These are phyloP conservation scores for Ilyonectria robusta DNA, from an alignment of 2,329 filamentous ascomycete species.

Conservation along the genomic window DNA sequence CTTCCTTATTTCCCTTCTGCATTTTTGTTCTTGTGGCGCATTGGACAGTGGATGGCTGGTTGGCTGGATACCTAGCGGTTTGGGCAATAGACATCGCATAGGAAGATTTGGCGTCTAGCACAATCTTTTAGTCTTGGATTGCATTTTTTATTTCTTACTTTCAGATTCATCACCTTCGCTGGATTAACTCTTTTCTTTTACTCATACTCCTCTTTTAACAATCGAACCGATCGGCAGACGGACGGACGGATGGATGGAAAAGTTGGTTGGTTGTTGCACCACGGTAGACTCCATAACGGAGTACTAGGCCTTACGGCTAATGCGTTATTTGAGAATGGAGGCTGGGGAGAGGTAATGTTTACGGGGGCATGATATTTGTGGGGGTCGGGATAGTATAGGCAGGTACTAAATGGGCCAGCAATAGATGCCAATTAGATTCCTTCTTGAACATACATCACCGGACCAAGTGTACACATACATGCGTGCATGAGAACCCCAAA, in stretches of 20 bases:
- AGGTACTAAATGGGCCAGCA: not conserved
- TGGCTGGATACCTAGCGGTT: constrained; percentile 11
- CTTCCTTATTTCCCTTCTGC: not conserved
- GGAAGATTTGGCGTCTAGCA: not conserved
- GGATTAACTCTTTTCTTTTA: not conserved
- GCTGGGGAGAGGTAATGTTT: not conserved
- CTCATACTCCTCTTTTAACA: not conserved
- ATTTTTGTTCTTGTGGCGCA: constrained; percentile 4
- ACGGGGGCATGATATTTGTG: not conserved
- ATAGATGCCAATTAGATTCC: not conserved
- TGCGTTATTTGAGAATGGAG: not conserved
- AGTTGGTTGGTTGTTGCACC: not conserved
- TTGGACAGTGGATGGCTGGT: not conserved
- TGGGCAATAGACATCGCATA: not conserved
- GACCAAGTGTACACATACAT: too few species aligned
- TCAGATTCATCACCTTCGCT: constrained; percentile 8
- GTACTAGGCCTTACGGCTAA: not conserved
- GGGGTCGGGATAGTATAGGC: not conserved
- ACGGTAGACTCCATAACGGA: not conserved
- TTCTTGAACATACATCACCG: not conserved
- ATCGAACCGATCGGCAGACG: not conserved
- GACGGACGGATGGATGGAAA: not conserved
- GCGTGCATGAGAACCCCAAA: not conserved
- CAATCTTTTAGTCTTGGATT: not conserved
- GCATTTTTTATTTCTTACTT: not conserved